Evolutionary conservation across 495 filamentous ascomycete genomes (phyloP).

Genomic region (Geopyxis carbonaria): DNA sequence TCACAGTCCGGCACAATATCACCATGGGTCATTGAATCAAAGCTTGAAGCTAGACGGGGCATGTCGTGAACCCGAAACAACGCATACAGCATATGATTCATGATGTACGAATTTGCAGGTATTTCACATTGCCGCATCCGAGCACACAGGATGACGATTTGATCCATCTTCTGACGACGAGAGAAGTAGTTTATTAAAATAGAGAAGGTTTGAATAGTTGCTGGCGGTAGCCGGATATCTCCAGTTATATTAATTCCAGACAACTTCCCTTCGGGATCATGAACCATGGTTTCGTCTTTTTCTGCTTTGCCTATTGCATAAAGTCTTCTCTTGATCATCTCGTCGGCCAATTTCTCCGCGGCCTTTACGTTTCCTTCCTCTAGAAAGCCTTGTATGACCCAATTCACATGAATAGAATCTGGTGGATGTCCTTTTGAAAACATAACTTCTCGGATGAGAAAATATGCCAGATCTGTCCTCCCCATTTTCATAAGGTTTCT

Average conservation of each 20-base stretch:
- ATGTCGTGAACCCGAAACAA: slow-evolving; percentile 39
- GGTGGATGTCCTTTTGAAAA: slow-evolving; percentile 37
- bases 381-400: slow-evolving; percentile 41
- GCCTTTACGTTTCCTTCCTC: slow-evolving; percentile 30
- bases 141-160: slow-evolving; percentile 32
- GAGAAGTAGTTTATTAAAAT: slow-evolving; percentile 42
- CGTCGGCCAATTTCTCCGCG: slow-evolving; percentile 40
- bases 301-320: slow-evolving; percentile 29
- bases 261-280: slow-evolving; percentile 15
- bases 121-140: slow-evolving; percentile 34
- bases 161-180: slow-evolving; percentile 33
- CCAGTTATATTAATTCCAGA: slow-evolving; percentile 30
- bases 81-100: slow-evolving; percentile 43
- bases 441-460: slow-evolving; percentile 40
- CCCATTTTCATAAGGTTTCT: slow-evolving; percentile 46
- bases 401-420: slow-evolving; percentile 43
- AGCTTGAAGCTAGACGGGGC: slow-evolving; percentile 32
- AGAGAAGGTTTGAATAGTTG: slow-evolving; percentile 46
- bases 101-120: slow-evolving; percentile 40
- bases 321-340: slow-evolving; percentile 40
- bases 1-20: slow-evolving; percentile 35
- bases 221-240: slow-evolving; percentile 27
- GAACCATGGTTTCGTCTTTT: no score
- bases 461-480: slow-evolving; percentile 37
- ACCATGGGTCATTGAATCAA: slow-evolving; percentile 24